phyloP scores from a whole-genome alignment of 2,329 filamentous ascomycete genomes.

The Fusarium sp. region DNA sequence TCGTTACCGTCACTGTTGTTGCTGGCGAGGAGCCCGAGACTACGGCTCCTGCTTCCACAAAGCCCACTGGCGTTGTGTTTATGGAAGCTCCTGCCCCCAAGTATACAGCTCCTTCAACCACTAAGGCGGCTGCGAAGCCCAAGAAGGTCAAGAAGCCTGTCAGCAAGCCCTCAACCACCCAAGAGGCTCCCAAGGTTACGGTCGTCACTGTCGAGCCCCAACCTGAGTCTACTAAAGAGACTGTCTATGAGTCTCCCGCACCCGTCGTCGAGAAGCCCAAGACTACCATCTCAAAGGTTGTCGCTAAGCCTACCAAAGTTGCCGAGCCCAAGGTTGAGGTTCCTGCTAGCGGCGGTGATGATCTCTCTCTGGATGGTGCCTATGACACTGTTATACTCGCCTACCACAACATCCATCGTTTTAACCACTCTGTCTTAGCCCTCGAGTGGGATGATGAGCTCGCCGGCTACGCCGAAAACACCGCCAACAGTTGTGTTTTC shows the following conservation, averaged over 20 bases:
- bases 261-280: slow-evolving; percentile 22
- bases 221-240: slow-evolving; percentile 3
- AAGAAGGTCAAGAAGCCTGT: slow-evolving; percentile 17
- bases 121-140: slow-evolving; percentile 12
- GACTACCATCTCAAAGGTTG: slow-evolving; percentile 16
- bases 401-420: slow-evolving; percentile 87
- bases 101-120: slow-evolving; percentile 1
- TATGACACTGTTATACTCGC: slow-evolving; percentile 61
- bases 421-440: slow-evolving; percentile 76
- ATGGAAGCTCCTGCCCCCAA: slow-evolving; percentile 29
- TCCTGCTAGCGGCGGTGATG: slow-evolving; percentile 5
- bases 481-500: slow-evolving; percentile 75
- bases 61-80: slow-evolving; percentile 35
- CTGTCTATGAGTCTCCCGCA: slow-evolving; percentile 7
- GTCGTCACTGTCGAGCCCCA: slow-evolving; percentile 11
- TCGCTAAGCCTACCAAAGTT: slow-evolving; percentile 16
- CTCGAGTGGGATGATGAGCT: slow-evolving; percentile 74
- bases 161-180: slow-evolving; percentile 21
- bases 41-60: slow-evolving; percentile 23
- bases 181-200: slow-evolving; percentile 22
- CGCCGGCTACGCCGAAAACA: slow-evolving; percentile 68
- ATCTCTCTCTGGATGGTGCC: slow-evolving; percentile 30
- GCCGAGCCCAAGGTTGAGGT: slow-evolving; percentile 14
- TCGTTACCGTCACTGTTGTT: slow-evolving; percentile 57
- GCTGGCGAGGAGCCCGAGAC: slow-evolving; percentile 39